Conservation (phyloP, 1,284 basidiomycete species). For the Apiotrichum gracile region DNA sequence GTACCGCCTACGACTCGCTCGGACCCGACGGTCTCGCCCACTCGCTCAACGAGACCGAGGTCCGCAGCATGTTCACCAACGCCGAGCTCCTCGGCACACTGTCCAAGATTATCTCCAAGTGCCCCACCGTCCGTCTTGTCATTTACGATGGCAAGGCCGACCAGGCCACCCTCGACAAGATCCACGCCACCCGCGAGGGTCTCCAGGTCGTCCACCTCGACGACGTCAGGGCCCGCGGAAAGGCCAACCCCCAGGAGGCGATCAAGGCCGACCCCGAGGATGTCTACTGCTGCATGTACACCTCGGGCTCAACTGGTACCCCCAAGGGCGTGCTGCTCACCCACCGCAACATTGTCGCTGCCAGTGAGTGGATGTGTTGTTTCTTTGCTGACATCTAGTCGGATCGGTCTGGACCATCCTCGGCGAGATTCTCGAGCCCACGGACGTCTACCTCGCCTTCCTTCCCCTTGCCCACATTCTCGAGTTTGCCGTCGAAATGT, state of each 20-base stretch:
- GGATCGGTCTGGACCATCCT: slow-evolving; percentile 71
- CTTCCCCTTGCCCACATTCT: slow-evolving; percentile 88
- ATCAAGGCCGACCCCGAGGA: slow-evolving; percentile 60
- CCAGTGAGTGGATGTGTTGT: slow-evolving; percentile 40
- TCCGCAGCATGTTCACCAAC: slow-evolving; percentile 72
- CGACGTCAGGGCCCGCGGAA: slow-evolving; percentile 63
- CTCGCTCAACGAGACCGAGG: slow-evolving; percentile 83
- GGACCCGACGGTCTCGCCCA: slow-evolving; percentile 83
- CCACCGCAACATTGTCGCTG: slow-evolving; percentile 79
- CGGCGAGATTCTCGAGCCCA: slow-evolving; percentile 63
- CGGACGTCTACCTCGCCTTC: slow-evolving; percentile 74
- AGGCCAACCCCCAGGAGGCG: slow-evolving; percentile 52
- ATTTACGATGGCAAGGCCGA: slow-evolving; percentile 78
- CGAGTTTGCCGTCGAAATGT: slow-evolving; percentile 53
- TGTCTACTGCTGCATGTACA: slow-evolving; percentile 93
- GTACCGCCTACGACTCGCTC: slow-evolving; percentile 95
- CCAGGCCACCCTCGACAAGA: slow-evolving; percentile 54
- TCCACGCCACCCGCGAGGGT: slow-evolving; percentile 30
- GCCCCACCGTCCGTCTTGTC: slow-evolving; percentile 66
- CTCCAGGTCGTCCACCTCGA: slow-evolving; percentile 62
- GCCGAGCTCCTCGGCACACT: slow-evolving; percentile 74
- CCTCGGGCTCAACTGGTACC: slow-evolving; percentile 67
- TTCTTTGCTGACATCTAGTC: slow-evolving; percentile 43
- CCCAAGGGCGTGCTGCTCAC: slow-evolving; percentile 92
- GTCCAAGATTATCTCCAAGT: slow-evolving; percentile 61